Conservation (phyloP, 352 stramenopile species). For the Sclerospora graminicola region DNA sequence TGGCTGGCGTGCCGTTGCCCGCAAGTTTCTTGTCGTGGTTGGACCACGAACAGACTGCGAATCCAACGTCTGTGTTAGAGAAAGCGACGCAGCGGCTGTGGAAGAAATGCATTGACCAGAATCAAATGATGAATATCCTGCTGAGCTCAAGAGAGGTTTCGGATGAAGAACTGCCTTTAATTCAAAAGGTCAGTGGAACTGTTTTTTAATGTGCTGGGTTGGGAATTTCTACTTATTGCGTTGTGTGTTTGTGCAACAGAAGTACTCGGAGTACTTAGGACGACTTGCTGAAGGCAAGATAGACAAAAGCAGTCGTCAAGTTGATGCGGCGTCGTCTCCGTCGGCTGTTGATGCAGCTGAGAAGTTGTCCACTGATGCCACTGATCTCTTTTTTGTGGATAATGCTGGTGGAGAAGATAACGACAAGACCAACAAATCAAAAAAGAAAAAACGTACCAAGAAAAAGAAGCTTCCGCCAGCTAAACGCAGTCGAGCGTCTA, state of each 20-base stretch:
- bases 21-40: slow-evolving; percentile 38
- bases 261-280: slow-evolving; percentile 32
- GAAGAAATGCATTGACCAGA: slow-evolving; percentile 26
- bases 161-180: slow-evolving; percentile 23
- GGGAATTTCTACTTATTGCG: slow-evolving; percentile 4
- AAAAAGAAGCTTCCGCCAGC: slow-evolving; percentile 16
- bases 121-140: slow-evolving; percentile 35
- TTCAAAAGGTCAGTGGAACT: slow-evolving; percentile 30
- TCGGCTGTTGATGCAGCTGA: not conserved
- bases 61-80: slow-evolving; percentile 10
- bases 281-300: slow-evolving; percentile 13
- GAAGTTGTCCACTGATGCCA: slow-evolving; percentile 1
- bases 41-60: slow-evolving; percentile 18
- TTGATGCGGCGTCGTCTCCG: not conserved
- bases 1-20: slow-evolving; percentile 34
- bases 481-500: slow-evolving; percentile 15
- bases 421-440: slow-evolving; percentile 13
- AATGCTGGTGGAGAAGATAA: slow-evolving; percentile 28
- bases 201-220: not conserved
- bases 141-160: slow-evolving; percentile 36
- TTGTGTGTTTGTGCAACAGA: slow-evolving; percentile 18
- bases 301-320: slow-evolving; percentile 3
- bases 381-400: slow-evolving; percentile 49
- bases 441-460: slow-evolving; percentile 21
- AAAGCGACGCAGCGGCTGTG: slow-evolving; percentile 13